Evolutionary conservation across 768 basidiomycete species (phyloP), one percentile per base, ranked within the genome.

Genomic region (Leucocoprinus sp.): DNA sequence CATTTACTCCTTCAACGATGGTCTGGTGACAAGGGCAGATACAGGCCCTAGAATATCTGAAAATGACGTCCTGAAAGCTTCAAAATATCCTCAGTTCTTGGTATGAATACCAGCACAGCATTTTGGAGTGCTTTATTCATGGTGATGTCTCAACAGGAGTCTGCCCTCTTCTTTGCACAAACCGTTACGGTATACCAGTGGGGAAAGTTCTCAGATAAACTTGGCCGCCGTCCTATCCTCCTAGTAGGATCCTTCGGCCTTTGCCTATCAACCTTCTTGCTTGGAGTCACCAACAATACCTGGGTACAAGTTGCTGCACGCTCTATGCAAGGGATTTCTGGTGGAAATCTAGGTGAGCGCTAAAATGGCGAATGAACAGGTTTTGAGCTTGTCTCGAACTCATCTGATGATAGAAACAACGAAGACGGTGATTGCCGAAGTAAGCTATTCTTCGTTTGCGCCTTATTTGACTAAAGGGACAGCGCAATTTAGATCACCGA

Each of bases 31-130:
- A 70, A n/a, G n/a, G n/a, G n/a, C n/a, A n/a, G n/a, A n/a, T n/a
- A 44, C 60, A 70, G 27, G 62, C 72, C 28, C 57, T 64, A 35
- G 62, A 66, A 22, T 66, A 65, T 70, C 65, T 5, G 54, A 59
- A 1, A 67, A 69, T 3, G 67, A 72, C 45, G 69, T 68, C 45
- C 57, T 54, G 27, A 4, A 66, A 59, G 42, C 68, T 64, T 6
- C 70, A 17, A 11, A 71, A 52, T 74, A 68, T 57, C 71, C 70
- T 35, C 71, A 71, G 4, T 41, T 74, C 22, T 65, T 74, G 27
- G 73, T 72, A 33, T 50, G 64, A 21, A 28, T 46, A 11, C n/a
- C 18, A 12, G 15, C 17, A 28, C 31, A 31, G 9, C 17, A 15
- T 2, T 55, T 0, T n/a, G 27, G 29, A 9, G 34, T 37, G 22